These are phyloP conservation scores for Fusarium tupiense DNA, from an alignment of 2,329 filamentous ascomycete genomes.

Conservation along the genomic window DNA sequence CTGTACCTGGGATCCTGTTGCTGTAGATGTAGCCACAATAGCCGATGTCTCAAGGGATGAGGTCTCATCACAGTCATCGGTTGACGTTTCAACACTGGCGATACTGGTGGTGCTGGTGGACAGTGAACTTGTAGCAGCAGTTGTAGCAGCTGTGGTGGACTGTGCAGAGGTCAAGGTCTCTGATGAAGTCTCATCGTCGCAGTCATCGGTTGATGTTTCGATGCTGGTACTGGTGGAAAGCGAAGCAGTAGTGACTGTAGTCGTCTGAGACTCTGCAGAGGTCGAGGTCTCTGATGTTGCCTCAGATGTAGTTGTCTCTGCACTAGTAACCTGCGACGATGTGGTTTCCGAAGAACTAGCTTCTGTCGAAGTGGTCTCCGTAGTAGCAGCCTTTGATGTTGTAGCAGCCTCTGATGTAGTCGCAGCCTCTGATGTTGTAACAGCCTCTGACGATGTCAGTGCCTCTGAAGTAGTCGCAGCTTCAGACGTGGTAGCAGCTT, in stretches of 20 bases:
- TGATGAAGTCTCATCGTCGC: no score
- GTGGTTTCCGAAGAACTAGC: no score
- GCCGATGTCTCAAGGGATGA: neutral
- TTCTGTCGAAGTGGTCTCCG: no score
- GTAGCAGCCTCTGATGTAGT: neutral
- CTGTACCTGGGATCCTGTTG: neutral
- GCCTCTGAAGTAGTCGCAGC: neutral
- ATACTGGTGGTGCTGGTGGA: neutral
- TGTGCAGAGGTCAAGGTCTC: neutral
- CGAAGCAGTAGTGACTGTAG: neutral
- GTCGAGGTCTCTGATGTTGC: neutral
- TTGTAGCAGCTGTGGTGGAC: neutral
- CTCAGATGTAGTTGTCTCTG: neutral
- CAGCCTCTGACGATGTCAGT: neutral
- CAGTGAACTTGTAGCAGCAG: rapidly evolving
- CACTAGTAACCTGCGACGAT: no score
- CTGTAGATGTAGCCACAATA: neutral
- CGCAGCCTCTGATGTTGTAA: rapidly evolving
- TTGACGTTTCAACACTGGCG: neutral
- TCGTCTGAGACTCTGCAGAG: neutral
- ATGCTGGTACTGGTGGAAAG: neutral
- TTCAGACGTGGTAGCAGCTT: neutral
- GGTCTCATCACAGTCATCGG: neutral
- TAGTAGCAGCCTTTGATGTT: neutral
- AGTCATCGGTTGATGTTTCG: no score